phyloP scores from a whole-genome alignment of 2,329 filamentous ascomycete genomes.

The Fusarium chaquense region DNA sequence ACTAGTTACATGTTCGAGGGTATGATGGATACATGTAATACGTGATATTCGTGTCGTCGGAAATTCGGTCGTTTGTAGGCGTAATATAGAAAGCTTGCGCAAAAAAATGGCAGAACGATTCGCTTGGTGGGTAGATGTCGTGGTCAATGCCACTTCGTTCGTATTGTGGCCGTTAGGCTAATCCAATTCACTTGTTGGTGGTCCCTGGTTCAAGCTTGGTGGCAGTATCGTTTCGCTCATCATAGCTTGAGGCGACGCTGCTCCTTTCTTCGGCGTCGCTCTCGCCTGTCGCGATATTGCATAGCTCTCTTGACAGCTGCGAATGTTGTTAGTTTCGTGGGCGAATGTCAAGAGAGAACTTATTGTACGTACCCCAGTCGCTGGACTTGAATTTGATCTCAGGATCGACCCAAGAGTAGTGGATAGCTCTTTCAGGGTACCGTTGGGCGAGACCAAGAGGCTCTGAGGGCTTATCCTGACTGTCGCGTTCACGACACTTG shows the following conservation, averaged over 20 bases:
- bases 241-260: conserved; percentile 54
- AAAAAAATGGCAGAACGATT: conserved; percentile 12
- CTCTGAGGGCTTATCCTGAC: conserved; percentile 53
- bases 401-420: conserved; percentile 59
- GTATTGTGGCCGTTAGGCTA: conserved; percentile 4
- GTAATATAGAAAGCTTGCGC: conserved; percentile 15
- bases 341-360: background rate
- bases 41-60: conserved; percentile 45
- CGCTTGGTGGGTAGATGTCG: conserved; percentile 25
- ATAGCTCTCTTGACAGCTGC: conserved; percentile 52
- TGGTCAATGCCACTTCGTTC: conserved; percentile 19
- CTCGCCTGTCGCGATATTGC: conserved; percentile 54
- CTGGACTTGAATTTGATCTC: conserved; percentile 55
- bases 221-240: conserved; percentile 19
- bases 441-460: conserved; percentile 56
- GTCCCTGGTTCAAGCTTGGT: conserved; percentile 7
- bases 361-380: conserved; percentile 56
- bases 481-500: conserved; percentile 56
- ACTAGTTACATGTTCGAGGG: conserved; percentile 35
- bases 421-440: conserved; percentile 62
- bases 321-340: conserved; percentile 33
- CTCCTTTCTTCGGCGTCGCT: conserved; percentile 56
- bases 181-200: conserved; percentile 1
- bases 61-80: conserved; percentile 36
- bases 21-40: conserved; percentile 41